These are phyloP conservation scores for Salix purpurea DNA, from an alignment of 345 rosid species.

Conservation along the genomic window DNA sequence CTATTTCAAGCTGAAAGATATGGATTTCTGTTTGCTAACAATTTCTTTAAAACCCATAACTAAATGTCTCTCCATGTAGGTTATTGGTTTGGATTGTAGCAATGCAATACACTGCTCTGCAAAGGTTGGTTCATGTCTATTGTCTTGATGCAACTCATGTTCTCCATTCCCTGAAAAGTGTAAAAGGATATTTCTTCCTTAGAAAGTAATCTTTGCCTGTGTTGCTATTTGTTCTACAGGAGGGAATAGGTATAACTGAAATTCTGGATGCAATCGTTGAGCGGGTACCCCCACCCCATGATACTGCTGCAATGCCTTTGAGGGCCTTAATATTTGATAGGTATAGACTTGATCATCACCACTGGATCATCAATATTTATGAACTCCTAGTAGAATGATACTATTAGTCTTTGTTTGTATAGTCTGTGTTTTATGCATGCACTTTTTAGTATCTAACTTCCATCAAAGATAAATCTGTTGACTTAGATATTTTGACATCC, in stretches of 20 bases:
- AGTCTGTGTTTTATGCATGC: neutral
- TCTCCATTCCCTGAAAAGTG: neutral
- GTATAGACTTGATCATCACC: constrained; percentile 32
- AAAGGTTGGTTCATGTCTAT: constrained; percentile 55
- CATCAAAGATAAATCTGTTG: neutral
- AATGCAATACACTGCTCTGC: constrained; percentile 93
- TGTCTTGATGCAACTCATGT: neutral
- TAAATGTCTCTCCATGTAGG: constrained; percentile 35
- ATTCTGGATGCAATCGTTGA: constrained; percentile 76
- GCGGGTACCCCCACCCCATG: constrained; percentile 73
- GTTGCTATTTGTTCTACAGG: constrained; percentile 40
- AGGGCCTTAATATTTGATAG: constrained; percentile 95
- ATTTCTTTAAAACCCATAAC: neutral
- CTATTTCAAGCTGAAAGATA: constrained; percentile 16
- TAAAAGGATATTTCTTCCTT: constrained; percentile 3
- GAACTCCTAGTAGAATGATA: neutral
- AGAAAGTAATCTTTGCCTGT: neutral
- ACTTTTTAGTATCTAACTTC: neutral
- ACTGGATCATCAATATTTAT: neutral
- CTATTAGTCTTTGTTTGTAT: neutral
- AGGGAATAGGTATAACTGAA: constrained; percentile 84
- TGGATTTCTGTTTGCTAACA: neutral
- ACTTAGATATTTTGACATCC: neutral
- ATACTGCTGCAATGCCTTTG: constrained; percentile 56
- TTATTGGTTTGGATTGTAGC: constrained; percentile 93